Percentiles rank a stretch among this genome's conserved stretches.
These are phyloP conservation scores for Grigorovia yakushimaensis DNA, from an alignment of 805 yeast species.

Conservation along the genomic window DNA sequence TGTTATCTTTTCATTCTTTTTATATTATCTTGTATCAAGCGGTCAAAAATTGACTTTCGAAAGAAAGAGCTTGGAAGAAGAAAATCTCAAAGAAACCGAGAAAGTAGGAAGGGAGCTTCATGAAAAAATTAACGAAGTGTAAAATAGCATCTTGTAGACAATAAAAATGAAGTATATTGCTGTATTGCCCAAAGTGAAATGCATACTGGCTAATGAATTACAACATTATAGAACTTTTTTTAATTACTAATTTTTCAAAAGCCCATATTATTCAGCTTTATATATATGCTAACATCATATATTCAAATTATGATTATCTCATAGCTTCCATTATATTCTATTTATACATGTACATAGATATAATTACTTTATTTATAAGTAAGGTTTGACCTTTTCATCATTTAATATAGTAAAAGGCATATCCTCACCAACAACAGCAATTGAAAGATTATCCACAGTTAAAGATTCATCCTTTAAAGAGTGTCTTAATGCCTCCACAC, in stretches of 20 bases:
- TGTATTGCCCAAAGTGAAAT: too few species aligned
- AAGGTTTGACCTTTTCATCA: constrained; percentile 60
- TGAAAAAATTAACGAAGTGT: background rate
- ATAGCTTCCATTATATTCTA: background rate
- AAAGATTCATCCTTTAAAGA: constrained; percentile 92
- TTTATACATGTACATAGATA: background rate
- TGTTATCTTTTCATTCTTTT: background rate
- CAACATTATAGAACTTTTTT: too few species aligned
- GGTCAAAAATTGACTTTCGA: constrained; percentile 3
- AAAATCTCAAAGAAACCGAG: background rate
- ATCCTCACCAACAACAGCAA: constrained; percentile 85
- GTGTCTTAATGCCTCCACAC: constrained; percentile 85
- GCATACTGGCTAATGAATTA: too few species aligned
- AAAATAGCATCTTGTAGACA: too few species aligned
- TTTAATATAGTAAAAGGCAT: constrained; percentile 68
- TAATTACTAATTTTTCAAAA: too few species aligned
- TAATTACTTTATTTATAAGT: constrained; percentile 16
- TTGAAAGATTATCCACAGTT: constrained; percentile 72
- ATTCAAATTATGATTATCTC: too few species aligned
- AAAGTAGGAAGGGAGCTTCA: background rate
- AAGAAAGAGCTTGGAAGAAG: constrained; percentile 3
- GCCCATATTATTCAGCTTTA: too few species aligned
- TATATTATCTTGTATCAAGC: background rate
- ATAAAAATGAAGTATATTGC: too few species aligned
- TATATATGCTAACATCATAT: too few species aligned